Evolutionary conservation across 371 early-diverging fungal genomes (phyloP).

Genomic region (Rozella allomycis): DNA sequence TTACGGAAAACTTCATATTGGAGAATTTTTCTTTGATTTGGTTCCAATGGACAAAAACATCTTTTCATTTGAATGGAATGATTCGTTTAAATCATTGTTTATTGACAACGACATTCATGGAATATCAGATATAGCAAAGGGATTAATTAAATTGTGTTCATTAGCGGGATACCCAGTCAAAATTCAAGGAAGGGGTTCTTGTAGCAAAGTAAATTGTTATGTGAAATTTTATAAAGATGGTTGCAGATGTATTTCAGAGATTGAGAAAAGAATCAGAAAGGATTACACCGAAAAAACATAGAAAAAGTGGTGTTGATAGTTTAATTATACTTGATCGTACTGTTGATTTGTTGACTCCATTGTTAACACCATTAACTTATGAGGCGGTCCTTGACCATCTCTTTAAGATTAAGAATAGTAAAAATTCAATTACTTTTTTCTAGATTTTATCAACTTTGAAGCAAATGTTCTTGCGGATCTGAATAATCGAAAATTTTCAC

Average conservation of each 20-base stretch:
- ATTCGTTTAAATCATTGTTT: conserved; percentile 55
- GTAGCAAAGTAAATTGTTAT: no score
- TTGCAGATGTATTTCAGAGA: no score
- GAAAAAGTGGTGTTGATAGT: conserved; percentile 70
- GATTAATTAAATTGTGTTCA: no score
- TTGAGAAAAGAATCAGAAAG: no score
- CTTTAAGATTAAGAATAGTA: conserved; percentile 10
- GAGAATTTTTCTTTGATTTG: conserved; percentile 67
- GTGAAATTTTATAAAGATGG: no score
- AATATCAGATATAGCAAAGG: no score
- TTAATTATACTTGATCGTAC: conserved; percentile 69
- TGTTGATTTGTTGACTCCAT: conserved; percentile 67
- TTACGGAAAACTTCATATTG: conserved; percentile 53
- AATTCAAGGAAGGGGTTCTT: no score
- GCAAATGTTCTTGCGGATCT: conserved; percentile 25
- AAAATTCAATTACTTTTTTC: not conserved
- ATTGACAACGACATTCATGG: no score
- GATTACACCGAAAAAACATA: no score
- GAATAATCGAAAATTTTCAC: conserved; percentile 23
- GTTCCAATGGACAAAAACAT: conserved; percentile 75
- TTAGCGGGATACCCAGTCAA: no score
- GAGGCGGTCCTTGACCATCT: conserved; percentile 63
- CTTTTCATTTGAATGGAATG: conserved; percentile 62
- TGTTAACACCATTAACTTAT: conserved; percentile 81
- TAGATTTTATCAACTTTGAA: conserved; percentile 25